Evolutionary conservation across 208 protist species (phyloP).

Genomic region (Blechomonas ayalai): DNA sequence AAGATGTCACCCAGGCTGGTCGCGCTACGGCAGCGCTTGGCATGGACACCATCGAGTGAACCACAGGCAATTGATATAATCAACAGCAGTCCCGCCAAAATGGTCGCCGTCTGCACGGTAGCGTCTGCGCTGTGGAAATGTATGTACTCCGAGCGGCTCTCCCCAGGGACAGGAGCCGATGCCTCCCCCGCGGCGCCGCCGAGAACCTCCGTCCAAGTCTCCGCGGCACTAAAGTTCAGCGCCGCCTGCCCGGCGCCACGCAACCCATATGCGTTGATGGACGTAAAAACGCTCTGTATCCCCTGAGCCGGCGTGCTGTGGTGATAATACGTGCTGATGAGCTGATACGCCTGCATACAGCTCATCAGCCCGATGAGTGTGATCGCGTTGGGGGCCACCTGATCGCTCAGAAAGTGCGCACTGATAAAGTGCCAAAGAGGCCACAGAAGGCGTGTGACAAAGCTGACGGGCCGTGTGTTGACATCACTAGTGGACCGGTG

Average conservation of each 20-base stretch:
- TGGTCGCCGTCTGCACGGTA: slow-evolving; percentile 45
- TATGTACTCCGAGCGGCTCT: slow-evolving; percentile 9
- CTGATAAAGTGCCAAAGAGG: slow-evolving; percentile 63
- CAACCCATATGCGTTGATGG: slow-evolving; percentile 8
- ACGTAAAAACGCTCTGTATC: slow-evolving; percentile 1
- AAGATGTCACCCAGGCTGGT: slow-evolving; percentile 88
- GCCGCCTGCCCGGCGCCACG: slow-evolving; percentile 19
- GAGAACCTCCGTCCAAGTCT: too few relatives aligned
- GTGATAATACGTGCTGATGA: slow-evolving; percentile 68
- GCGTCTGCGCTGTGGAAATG: slow-evolving; percentile 43
- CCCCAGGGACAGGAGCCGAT: neutral
- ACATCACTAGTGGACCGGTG: slow-evolving; percentile 55
- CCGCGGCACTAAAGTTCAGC: slow-evolving; percentile 5
- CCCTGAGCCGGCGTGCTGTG: slow-evolving; percentile 2
- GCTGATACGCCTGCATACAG: slow-evolving; percentile 80
- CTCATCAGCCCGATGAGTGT: slow-evolving; percentile 73
- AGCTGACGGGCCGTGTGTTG: slow-evolving; percentile 62
- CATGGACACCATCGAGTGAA: slow-evolving; percentile 80
- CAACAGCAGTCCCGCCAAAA: slow-evolving; percentile 54
- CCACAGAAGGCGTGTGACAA: slow-evolving; percentile 63
- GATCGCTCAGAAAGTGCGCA: slow-evolving; percentile 46
- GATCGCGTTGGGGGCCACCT: slow-evolving; percentile 89
- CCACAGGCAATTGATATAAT: slow-evolving; percentile 56
- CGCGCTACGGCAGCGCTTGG: slow-evolving; percentile 58
- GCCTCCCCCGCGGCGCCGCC: neutral